A percentile compares a stretch with the other conserved stretches of the same genome.
These are phyloP conservation scores for Phytopythium oedochilum DNA, from an alignment of 352 stramenopile genomes.

Conservation along the genomic window DNA sequence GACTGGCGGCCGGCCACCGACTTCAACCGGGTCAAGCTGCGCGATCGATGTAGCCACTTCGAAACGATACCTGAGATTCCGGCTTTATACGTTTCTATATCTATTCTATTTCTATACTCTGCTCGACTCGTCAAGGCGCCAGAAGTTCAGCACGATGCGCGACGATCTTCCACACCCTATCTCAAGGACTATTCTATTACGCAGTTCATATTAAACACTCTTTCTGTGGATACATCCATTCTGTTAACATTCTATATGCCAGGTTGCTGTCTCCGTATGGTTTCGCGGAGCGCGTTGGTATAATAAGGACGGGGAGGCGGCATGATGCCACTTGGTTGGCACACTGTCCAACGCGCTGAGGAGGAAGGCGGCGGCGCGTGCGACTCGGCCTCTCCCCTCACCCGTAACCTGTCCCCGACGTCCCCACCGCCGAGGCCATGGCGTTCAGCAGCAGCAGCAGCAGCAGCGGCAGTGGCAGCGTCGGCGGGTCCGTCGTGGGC, in stretches of 20 bases:
- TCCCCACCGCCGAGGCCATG: too few species aligned
- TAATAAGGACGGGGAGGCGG: neutral
- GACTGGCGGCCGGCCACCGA: too few species aligned
- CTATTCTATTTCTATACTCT: too few species aligned
- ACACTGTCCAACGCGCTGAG: conserved; percentile 3
- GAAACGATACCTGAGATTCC: too few species aligned
- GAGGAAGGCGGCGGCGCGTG: neutral
- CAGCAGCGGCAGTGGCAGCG: conserved; percentile 16
- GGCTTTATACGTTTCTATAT: too few species aligned
- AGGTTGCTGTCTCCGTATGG: neutral
- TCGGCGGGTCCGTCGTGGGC: conserved; percentile 5
- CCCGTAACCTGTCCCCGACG: too few species aligned
- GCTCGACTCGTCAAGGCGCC: too few species aligned
- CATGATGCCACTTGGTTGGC: neutral
- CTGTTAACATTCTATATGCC: conserved; percentile 4
- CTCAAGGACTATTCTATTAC: neutral
- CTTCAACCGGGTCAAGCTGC: neutral
- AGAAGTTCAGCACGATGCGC: neutral
- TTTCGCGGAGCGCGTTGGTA: neutral
- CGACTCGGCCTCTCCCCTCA: too few species aligned
- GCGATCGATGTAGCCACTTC: conserved; percentile 5
- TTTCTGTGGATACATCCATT: neutral
- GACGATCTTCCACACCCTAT: neutral
- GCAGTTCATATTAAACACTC: neutral
- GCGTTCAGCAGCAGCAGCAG: too few species aligned